Conservation (phyloP, 2,329 filamentous ascomycete genomes). For the Cladosporium austrohemisphaericum region DNA sequence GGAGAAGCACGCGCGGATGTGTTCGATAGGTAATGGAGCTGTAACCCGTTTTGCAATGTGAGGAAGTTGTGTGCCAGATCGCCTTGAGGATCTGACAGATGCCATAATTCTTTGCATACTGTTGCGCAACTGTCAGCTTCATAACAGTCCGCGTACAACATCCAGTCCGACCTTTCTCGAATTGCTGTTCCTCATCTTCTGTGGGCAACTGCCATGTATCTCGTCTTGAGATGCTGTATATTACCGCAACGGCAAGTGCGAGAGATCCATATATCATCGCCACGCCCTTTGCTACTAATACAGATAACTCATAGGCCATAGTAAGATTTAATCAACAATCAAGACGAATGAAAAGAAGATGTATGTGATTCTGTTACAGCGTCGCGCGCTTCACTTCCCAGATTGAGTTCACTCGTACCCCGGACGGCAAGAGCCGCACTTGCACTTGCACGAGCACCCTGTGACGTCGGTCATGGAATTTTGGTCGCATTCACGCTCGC, state of each 20-base stretch:
- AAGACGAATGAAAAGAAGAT: no score
- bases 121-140: not conserved
- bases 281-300: not conserved
- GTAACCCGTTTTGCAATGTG: slow-evolving; percentile 46
- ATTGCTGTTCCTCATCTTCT: not conserved
- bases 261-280: not conserved
- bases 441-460: no score
- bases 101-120: slow-evolving; percentile 55
- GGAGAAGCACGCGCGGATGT: not conserved
- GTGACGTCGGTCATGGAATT: no score
- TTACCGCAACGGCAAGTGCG: not conserved
- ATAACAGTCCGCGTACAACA: not conserved
- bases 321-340: not conserved
- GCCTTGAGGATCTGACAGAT: slow-evolving; percentile 44
- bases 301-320: not conserved
- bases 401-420: no score
- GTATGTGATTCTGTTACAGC: no score
- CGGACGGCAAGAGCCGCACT: not conserved
- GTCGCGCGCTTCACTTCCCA: no score
- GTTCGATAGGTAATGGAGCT: slow-evolving; percentile 51
- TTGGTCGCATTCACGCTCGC: no score
- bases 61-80: slow-evolving; percentile 52
- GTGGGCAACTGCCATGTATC: slow-evolving; percentile 1
- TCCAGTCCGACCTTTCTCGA: not conserved
- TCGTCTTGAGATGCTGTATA: not conserved